These are phyloP conservation scores for Parastagonospora nodorum DNA, from an alignment of 2,329 filamentous ascomycete genomes.

Conservation along the genomic window DNA sequence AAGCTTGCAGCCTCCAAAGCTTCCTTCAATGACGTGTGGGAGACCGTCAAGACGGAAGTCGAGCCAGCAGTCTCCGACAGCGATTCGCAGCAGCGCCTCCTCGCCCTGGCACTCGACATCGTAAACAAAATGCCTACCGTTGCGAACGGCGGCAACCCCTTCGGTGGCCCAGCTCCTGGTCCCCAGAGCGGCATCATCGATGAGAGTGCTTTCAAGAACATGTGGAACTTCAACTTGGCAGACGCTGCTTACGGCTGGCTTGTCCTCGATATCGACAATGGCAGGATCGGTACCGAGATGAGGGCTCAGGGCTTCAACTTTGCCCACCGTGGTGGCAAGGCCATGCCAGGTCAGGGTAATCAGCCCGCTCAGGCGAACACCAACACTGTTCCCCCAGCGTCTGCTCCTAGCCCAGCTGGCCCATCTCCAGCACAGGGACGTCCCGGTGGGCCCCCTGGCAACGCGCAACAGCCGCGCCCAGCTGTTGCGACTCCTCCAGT, in stretches of 20 bases:
- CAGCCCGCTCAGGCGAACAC: conserved; percentile 45
- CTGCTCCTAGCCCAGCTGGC: conserved; percentile 45
- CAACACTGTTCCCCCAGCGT: conserved; percentile 42
- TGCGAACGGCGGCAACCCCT: conserved; percentile 94
- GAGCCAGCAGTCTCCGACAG: conserved; percentile 93
- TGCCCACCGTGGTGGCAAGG: conserved; percentile 87
- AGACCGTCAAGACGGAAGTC: conserved; percentile 95
- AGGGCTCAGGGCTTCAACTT: conserved; percentile 99
- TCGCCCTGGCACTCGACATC: conserved; percentile 88
- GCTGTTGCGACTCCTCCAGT: conserved; percentile 44
- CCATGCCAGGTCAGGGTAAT: conserved; percentile 43
- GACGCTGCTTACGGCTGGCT: conserved; percentile 97
- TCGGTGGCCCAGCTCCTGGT: conserved; percentile 81
- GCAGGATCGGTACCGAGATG: conserved; percentile 98
- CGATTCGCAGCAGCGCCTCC: conserved; percentile 87
- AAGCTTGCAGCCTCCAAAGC: conserved; percentile 98
- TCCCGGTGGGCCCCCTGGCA: conserved; percentile 35
- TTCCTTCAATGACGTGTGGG: conserved; percentile 99
- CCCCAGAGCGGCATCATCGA: conserved; percentile 86
- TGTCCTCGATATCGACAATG: conserved; percentile 91
- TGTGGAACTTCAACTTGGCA: conserved; percentile 99
- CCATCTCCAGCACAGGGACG: conserved; percentile 42
- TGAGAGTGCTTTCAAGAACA: conserved; percentile 99
- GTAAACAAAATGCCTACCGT: conserved; percentile 98
- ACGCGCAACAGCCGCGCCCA: conserved; percentile 39